A percentile compares a stretch with the other conserved stretches of the same genome.
Conservation (phyloP, 305 asterid species). For the Stenogyne calaminthoides region DNA sequence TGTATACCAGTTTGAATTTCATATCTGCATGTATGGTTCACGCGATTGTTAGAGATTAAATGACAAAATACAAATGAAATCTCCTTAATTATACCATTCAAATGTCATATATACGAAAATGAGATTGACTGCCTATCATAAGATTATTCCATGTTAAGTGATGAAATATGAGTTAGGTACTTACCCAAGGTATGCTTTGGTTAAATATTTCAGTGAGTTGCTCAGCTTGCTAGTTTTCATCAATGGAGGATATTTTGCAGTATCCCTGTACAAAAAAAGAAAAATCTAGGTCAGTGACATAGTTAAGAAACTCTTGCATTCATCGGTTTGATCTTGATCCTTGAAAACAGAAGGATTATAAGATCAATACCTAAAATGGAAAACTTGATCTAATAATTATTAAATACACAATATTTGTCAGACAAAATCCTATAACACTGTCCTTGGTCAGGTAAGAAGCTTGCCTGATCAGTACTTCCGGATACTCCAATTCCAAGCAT, state of each 20-base stretch:
- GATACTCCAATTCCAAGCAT: conserved; percentile 81
- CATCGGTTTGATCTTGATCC: neutral
- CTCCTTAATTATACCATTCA: conserved; percentile 29
- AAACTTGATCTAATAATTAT: conserved; percentile 9
- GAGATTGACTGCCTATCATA: neutral
- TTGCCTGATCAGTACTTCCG: conserved; percentile 66
- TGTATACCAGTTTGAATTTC: conserved; percentile 81
- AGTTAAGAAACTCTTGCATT: neutral
- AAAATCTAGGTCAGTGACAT: conserved; percentile 10
- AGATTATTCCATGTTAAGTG: neutral
- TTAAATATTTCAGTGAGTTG: conserved; percentile 87
- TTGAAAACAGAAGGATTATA: neutral
- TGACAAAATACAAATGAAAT: neutral
- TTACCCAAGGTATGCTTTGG: conserved; percentile 86
- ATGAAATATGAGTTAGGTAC: conserved; percentile 25
- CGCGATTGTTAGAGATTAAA: neutral
- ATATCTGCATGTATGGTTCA: conserved; percentile 44
- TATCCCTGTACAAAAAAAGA: conserved; percentile 56
- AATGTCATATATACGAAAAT: conserved; percentile 37
- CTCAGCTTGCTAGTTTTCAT: conserved; percentile 98
- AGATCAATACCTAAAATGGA: neutral
- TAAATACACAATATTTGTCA: neutral
- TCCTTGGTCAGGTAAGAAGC: conserved; percentile 21
- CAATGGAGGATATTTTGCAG: conserved; percentile 83
- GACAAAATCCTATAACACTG: conserved; percentile 4